A percentile compares a stretch with the other conserved stretches of the same genome.
These are phyloP conservation scores for Podospora appendiculata DNA, from an alignment of 495 filamentous ascomycete genomes.

Conservation along the genomic window DNA sequence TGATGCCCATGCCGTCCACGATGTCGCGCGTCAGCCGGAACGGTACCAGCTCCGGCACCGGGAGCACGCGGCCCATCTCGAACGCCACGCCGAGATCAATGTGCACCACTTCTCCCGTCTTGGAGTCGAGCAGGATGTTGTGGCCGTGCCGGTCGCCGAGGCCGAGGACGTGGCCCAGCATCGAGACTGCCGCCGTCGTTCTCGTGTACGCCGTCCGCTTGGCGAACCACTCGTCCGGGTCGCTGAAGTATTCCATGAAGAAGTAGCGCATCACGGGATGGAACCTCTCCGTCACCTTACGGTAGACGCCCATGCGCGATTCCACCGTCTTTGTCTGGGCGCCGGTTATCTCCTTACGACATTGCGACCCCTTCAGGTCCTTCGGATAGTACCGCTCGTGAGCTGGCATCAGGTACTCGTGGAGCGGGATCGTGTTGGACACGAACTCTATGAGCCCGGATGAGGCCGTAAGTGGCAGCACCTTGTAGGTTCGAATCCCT, in stretches of 20 bases:
- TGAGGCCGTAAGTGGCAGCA: constrained; percentile 73
- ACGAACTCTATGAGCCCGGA: constrained; percentile 98
- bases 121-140: constrained; percentile 88
- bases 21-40: constrained; percentile 94
- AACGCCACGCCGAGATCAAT: constrained; percentile 96
- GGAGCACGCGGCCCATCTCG: constrained; percentile 87
- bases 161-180: constrained; percentile 86
- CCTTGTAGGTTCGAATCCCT: constrained; percentile 89
- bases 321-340: constrained; percentile 61
- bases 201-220: constrained; percentile 82
- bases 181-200: constrained; percentile 88
- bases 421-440: constrained; percentile 78
- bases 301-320: constrained; percentile 63
- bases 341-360: constrained; percentile 68
- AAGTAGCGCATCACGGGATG: constrained; percentile 94
- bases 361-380: constrained; percentile 65
- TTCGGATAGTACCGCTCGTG: constrained; percentile 81
- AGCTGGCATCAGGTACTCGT: constrained; percentile 84
- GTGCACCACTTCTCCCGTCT: constrained; percentile 88
- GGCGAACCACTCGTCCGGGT: constrained; percentile 93
- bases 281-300: constrained; percentile 68
- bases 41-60: constrained; percentile 89
- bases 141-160: constrained; percentile 95
- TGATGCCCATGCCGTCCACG: constrained; percentile 95
- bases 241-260: constrained; percentile 89